A percentile compares a stretch with the other conserved stretches of the same genome.
phyloP scores from a whole-genome alignment of 75 land plant genomes.

The Gnetum montanum region DNA sequence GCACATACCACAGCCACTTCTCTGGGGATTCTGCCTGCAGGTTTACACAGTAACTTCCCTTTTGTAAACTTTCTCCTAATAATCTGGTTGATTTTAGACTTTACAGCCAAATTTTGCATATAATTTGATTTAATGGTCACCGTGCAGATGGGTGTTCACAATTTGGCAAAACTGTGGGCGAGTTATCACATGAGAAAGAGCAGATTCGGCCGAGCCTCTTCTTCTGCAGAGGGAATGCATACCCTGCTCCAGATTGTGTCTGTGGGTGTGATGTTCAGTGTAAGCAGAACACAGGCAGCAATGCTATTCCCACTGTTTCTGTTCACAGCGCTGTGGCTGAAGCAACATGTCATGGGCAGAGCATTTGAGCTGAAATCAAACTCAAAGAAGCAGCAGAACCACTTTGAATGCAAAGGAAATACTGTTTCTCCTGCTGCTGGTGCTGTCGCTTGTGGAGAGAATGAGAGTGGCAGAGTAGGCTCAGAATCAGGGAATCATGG shows the following conservation, averaged over 20 bases:
- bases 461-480: not conserved
- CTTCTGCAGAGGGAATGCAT: not conserved
- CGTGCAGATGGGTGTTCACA: no score
- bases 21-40: constrained; percentile 5
- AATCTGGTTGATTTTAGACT: not conserved
- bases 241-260: not conserved
- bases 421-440: not conserved
- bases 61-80: not conserved
- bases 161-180: not conserved
- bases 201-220: not conserved
- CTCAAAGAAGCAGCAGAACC: not conserved
- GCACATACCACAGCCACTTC: not conserved
- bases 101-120: no score
- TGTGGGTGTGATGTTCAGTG: not conserved
- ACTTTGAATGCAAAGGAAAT: not conserved
- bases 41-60: not conserved
- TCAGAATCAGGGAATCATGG: not conserved
- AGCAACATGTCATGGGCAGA: constrained; percentile 4
- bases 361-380: no score
- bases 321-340: not conserved
- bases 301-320: constrained; percentile 3
- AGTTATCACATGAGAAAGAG: no score
- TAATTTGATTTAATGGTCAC: no score
- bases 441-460: not conserved
- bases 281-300: constrained; percentile 5